Percentiles rank a stretch among this genome's conserved stretches.
These are phyloP conservation scores for Globisporangium orthogonon DNA, from an alignment of 352 stramenopile genomes.

Conservation along the genomic window DNA sequence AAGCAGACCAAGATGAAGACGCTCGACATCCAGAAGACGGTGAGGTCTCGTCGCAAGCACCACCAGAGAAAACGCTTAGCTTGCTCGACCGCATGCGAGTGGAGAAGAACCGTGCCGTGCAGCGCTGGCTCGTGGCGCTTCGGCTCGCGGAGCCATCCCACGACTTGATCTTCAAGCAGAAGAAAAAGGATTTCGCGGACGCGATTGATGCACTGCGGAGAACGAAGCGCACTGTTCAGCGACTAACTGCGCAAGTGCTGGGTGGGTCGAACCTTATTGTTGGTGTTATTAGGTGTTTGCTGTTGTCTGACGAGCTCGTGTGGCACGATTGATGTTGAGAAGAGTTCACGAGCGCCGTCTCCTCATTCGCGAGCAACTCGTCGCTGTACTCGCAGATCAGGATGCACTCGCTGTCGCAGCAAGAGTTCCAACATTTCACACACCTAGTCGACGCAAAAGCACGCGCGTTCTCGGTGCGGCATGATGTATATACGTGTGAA, in stretches of 20 bases:
- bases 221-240: constrained; percentile 30
- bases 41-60: neutral
- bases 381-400: constrained; percentile 6
- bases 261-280: constrained; percentile 10
- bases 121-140: constrained; percentile 48
- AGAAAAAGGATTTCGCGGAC: constrained; percentile 27
- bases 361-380: constrained; percentile 9
- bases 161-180: constrained; percentile 48
- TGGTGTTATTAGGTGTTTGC: too few relatives aligned
- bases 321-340: too few relatives aligned
- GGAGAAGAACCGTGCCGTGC: constrained; percentile 62
- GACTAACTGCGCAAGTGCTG: constrained; percentile 44
- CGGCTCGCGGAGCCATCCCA: constrained; percentile 39
- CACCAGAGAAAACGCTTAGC: neutral
- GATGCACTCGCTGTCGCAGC: neutral
- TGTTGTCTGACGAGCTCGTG: too few relatives aligned
- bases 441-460: constrained; percentile 12
- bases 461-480: constrained; percentile 10
- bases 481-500: neutral
- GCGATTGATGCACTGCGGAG: constrained; percentile 36
- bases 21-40: neutral
- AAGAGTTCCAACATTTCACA: constrained; percentile 7
- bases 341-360: constrained; percentile 9
- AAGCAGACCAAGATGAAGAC: neutral
- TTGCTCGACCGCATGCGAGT: constrained; percentile 28